A percentile compares a stretch with the other conserved stretches of the same genome.
phyloP scores from a whole-genome alignment of 805 yeast species.

The Nematodospora valgi region DNA sequence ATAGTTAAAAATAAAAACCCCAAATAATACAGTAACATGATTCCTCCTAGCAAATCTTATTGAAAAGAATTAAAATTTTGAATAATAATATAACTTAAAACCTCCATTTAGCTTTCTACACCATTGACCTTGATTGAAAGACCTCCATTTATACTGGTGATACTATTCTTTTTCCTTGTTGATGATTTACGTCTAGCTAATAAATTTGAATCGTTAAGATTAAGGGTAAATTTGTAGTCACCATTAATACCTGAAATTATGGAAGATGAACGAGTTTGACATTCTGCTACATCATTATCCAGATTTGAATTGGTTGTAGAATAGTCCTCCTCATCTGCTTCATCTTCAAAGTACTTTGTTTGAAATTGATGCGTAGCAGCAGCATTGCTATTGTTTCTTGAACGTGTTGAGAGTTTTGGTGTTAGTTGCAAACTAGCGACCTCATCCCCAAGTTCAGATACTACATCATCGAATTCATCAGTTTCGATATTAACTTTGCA shows the following conservation, averaged over 20 bases:
- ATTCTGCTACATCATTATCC: conserved; percentile 14
- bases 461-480: conserved; percentile 17
- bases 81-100: not conserved
- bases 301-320: conserved; percentile 12
- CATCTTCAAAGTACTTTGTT: conserved; percentile 13
- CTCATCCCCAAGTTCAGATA: conserved; percentile 21
- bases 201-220: conserved; percentile 61
- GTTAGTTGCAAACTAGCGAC: conserved; percentile 16
- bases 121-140: too few relatives aligned
- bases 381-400: not conserved
- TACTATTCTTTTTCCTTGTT: conserved; percentile 7
- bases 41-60: too few relatives aligned
- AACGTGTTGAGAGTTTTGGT: conserved; percentile 4
- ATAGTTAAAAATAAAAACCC: conserved; percentile 1
- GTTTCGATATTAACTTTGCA: conserved; percentile 14
- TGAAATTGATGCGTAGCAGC: too few relatives aligned
- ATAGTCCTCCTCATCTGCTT: conserved; percentile 20
- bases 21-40: conserved; percentile 1
- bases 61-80: too few relatives aligned
- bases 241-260: conserved; percentile 38
- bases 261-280: conserved; percentile 37
- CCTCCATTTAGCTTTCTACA: not conserved
- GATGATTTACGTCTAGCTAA: conserved; percentile 52
- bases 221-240: conserved; percentile 52
- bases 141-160: conserved; percentile 1